Base-by-base conservation (phyloP, 768 basidiomycete genomes). In the Calocybe indica region DNA sequence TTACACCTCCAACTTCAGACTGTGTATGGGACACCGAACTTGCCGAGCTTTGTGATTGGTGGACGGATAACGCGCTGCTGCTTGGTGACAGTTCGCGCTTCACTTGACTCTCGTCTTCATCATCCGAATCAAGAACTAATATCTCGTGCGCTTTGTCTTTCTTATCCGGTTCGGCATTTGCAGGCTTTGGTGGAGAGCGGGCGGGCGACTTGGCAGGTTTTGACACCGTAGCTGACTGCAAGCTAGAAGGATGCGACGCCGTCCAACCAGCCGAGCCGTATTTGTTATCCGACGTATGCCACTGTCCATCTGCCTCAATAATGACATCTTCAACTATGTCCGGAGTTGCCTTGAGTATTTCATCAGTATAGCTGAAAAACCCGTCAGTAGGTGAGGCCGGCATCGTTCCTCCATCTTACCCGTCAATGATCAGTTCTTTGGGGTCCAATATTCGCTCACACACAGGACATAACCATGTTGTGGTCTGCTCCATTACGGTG, bases 401-500 rank as follows among this genome's bases (percentile, higher is more conserved):
- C 32, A 15, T 36, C 12, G 30, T 30, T 11, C n/a, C 30, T 32
- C 42, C 10, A 9, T 29, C 79, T 37, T 64, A 92, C 94, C 92
- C 94, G 61, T 99, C 96, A 49, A 95, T 76, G 34, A 96, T 85
- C 33, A 99, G 69, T 50, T 97, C 91, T 32, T 86, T 85, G 13
- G 80, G 69, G 53, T 84, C 80, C 45, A 99, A 64, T 40, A 75
- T 69, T 58, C 80, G 83, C 62, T 92, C 90, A 66, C 96, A 98
- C 37, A 92, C 86, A 28, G 96, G 95, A 65, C 96, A 98, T 40
- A 86, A 65, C 87, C 90, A 99, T 30, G 92, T 93, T 2, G 95
- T 96, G 7, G 93, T 97, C 67, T 91, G 85, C 59, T 95, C 90
- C 82, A 96, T 98, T 62, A 95, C 82, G 5, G 85, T 85, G 59